Evolutionary conservation across 1,284 basidiomycete genomes (phyloP).

Genomic region (Apiotrichum veenhuisii): DNA sequence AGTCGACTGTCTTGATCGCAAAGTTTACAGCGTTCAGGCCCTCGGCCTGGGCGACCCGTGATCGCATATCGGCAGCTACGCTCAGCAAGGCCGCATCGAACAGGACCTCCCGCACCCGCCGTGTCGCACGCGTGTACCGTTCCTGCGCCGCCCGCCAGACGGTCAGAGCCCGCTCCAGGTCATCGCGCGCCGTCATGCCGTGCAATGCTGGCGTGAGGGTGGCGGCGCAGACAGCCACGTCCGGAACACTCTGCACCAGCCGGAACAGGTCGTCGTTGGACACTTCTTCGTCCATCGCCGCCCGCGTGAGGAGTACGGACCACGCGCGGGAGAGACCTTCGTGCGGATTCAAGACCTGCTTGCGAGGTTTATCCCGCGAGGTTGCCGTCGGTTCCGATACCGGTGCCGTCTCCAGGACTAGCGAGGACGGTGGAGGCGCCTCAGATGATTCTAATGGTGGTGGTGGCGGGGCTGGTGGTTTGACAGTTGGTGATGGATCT

Average conservation of each 20-base stretch:
- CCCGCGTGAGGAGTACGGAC: slow-evolving; percentile 10
- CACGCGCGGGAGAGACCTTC: background rate
- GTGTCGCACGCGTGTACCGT: slow-evolving; percentile 1
- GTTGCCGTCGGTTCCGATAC: too few relatives aligned
- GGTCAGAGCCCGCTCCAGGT: slow-evolving; percentile 17
- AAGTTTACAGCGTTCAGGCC: slow-evolving; percentile 10
- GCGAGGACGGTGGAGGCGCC: too few relatives aligned
- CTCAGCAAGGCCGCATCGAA: slow-evolving; percentile 29
- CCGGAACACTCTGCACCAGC: slow-evolving; percentile 20
- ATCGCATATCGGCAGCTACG: slow-evolving; percentile 25
- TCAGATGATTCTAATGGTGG: background rate
- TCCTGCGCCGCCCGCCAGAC: slow-evolving; percentile 26
- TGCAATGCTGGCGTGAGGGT: slow-evolving; percentile 32
- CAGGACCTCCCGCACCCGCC: slow-evolving; percentile 12
- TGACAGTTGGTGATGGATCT: background rate
- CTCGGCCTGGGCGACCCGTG: background rate
- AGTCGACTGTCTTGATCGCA: slow-evolving; percentile 32
- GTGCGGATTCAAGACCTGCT: background rate
- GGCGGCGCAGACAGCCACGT: slow-evolving; percentile 6
- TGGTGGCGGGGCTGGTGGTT: background rate
- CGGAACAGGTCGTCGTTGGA: slow-evolving; percentile 16
- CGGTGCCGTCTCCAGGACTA: too few relatives aligned
- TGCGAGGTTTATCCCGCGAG: background rate
- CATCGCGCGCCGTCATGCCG: slow-evolving; percentile 23
- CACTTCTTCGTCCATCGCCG: background rate